Evolutionary conservation across 78 protist species (phyloP), one percentile per base, ranked within the genome.

Genomic region (Neovahlkampfia damariscottae): DNA sequence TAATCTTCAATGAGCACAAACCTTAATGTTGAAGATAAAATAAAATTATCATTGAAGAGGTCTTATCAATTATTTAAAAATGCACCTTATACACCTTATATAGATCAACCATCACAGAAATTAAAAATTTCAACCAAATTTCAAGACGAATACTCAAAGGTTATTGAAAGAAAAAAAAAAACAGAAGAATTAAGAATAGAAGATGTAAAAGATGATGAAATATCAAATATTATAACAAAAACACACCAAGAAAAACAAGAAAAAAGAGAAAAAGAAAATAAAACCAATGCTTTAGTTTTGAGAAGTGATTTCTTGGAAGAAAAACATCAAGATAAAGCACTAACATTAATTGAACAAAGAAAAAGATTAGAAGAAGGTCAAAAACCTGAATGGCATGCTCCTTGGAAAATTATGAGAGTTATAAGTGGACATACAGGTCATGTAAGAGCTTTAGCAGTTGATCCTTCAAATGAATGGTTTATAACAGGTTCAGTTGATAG

Each of bases 401-500:
- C 80, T 31, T 85, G 89, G 90, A 87, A 85, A 59, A 72, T 80
- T 29, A 66, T 59, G 77, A 39, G 80, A 5, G 88, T 86, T 1
- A 76, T 88, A 35, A 41, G 85, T 4, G 92, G 92, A 9, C 96
- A 93, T 59, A 5, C 38, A 8, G 98, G 96, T 19, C 86, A 92
- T 92, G 95, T 95, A 10, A 82, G 93, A 2, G 72, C 84, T 2
- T 29, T 98, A 1, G 85, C 89, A 2, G 94, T 98, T n/a, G 99
- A 98, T 58, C 89, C 90, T 6, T 69, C 70, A 27, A 98, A 98
- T 79, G 86, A 96, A 58, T 97, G 99, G 98, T 98, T 95, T 79
- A 90, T 76, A 28, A 90, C 98, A 0, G 99, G 98, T 5, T 69
- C 94, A 0, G 90, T 83, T 1, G 99, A 97, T 40, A 71, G 94